A percentile compares a stretch with the other conserved stretches of the same genome.
phyloP scores from a whole-genome alignment of 2,329 filamentous ascomycete genomes.

The Exophiala spinifera region DNA sequence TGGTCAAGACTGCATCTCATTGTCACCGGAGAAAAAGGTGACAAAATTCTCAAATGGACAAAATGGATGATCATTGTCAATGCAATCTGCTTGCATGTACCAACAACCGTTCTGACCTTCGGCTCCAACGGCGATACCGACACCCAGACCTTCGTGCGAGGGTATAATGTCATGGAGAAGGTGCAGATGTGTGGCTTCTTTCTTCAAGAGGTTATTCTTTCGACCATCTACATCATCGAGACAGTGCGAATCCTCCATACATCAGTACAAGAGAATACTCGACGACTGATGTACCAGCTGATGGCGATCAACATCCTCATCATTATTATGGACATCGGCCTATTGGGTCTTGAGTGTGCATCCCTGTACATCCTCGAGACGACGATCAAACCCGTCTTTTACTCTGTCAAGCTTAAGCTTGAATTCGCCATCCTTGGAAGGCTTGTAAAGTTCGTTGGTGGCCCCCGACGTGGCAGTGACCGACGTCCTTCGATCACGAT shows the following conservation, averaged over 20 bases:
- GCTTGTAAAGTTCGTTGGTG: conserved; percentile 41
- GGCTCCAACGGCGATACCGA: conserved; percentile 37
- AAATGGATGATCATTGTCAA: conserved; percentile 48
- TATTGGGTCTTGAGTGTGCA: conserved; percentile 44
- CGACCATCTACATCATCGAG: conserved; percentile 53
- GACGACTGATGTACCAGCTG: conserved; percentile 49
- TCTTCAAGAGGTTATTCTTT: conserved; percentile 55
- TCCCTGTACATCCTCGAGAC: conserved; percentile 47
- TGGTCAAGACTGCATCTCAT: conserved; percentile 52
- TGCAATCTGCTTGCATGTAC: conserved; percentile 44
- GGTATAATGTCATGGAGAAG: conserved; percentile 51
- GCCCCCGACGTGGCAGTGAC: conserved; percentile 2
- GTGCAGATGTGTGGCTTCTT: conserved; percentile 57
- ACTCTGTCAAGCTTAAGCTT: conserved; percentile 51
- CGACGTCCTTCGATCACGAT: conserved; percentile 2
- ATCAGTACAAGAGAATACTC: conserved; percentile 42
- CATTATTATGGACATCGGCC: conserved; percentile 45
- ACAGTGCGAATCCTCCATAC: conserved; percentile 51
- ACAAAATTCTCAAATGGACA: conserved; percentile 40
- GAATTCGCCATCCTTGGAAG: conserved; percentile 49
- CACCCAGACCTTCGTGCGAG: conserved; percentile 31
- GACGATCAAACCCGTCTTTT: conserved; percentile 46
- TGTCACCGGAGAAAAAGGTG: conserved; percentile 35
- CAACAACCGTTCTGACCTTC: conserved; percentile 46
- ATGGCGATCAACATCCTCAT: conserved; percentile 49